These are phyloP conservation scores for Leishmania tropica DNA, from an alignment of 208 protist species.

Conservation along the genomic window DNA sequence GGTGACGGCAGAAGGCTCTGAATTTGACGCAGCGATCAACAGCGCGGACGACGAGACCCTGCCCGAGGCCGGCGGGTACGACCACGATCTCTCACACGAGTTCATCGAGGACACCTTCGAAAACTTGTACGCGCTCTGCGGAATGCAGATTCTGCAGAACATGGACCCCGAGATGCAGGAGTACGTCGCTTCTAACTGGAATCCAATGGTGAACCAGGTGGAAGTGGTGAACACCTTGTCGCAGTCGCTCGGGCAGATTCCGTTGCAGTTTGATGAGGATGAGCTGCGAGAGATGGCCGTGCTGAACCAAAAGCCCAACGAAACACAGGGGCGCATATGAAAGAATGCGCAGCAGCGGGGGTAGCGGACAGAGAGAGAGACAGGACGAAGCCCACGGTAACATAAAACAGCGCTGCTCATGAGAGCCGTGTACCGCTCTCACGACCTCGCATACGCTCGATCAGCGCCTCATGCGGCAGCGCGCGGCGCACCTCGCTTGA, in stretches of 20 bases:
- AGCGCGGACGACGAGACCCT: background rate
- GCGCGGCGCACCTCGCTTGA: background rate
- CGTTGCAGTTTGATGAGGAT: constrained; percentile 48
- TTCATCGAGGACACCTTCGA: constrained; percentile 87
- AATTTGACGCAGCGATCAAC: background rate
- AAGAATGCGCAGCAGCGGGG: background rate
- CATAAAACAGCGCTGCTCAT: background rate
- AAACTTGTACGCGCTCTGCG: constrained; percentile 66
- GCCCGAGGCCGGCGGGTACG: constrained; percentile 30
- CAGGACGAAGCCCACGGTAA: background rate
- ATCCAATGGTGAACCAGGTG: constrained; percentile 22
- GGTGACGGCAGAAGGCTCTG: background rate
- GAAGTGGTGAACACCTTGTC: constrained; percentile 37
- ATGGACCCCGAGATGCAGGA: constrained; percentile 42
- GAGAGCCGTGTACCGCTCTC: background rate
- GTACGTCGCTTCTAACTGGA: constrained; percentile 38
- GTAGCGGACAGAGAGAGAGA: background rate
- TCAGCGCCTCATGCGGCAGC: background rate
- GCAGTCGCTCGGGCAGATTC: constrained; percentile 45
- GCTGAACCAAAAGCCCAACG: constrained; percentile 16
- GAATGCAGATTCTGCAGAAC: constrained; percentile 68
- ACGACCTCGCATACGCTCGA: background rate
- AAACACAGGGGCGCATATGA: background rate
- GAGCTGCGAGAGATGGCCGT: constrained; percentile 38
- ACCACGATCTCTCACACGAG: constrained; percentile 71